Evolutionary conservation across 2,329 filamentous ascomycete genomes (phyloP).

Genomic region (Calonectria hongkongensis): DNA sequence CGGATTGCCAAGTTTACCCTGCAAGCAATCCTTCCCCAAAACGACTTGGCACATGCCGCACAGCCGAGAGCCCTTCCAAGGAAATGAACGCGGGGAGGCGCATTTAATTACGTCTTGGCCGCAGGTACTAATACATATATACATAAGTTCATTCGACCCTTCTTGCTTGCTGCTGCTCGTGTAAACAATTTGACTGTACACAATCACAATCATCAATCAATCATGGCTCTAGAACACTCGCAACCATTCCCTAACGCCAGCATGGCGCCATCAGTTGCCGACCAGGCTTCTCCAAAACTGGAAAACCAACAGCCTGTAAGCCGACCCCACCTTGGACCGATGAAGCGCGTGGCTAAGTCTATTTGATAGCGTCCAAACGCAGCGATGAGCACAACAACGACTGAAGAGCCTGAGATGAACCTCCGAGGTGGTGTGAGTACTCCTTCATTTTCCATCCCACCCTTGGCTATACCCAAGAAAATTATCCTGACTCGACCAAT

Average conservation of each 20-base stretch:
- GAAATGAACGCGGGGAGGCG: constrained; percentile 4
- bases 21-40: neutral
- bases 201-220: neutral
- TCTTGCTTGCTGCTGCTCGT: neutral
- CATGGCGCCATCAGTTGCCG: neutral
- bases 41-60: constrained; percentile 2
- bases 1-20: constrained; percentile 1
- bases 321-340: neutral
- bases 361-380: neutral
- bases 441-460: neutral
- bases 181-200: neutral
- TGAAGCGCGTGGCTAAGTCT: neutral
- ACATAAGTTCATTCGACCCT: neutral
- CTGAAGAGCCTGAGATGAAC: neutral
- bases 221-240: neutral
- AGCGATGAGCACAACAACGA: neutral
- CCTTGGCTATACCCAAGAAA: neutral
- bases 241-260: neutral
- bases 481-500: neutral
- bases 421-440: constrained; percentile 1
- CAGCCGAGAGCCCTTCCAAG: neutral
- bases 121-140: neutral
- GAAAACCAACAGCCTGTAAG: constrained; percentile 1
- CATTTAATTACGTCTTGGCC: neutral
- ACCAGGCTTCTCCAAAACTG: neutral